Conservation (phyloP, 2,329 filamentous ascomycete genomes). For the Tolypocladium amazonense region DNA sequence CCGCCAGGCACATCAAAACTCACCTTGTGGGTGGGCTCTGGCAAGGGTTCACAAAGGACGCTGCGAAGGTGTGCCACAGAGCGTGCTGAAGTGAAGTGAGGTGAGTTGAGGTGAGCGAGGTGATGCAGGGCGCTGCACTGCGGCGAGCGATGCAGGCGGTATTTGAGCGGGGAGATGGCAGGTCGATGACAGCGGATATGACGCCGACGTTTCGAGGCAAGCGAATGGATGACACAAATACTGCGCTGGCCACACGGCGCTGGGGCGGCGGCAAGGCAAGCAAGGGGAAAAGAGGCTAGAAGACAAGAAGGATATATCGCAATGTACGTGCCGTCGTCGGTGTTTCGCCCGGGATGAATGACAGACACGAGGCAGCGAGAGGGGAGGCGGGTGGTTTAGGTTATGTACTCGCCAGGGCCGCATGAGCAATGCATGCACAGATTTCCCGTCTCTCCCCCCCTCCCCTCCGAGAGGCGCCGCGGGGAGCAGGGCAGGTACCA, state of each 20-base stretch:
- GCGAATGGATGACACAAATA: not conserved
- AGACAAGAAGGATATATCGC: not conserved
- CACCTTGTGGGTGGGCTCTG: not conserved
- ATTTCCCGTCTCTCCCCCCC: not conserved
- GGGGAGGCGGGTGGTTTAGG: not conserved
- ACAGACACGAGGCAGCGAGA: not conserved
- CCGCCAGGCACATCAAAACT: not conserved
- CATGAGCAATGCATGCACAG: not conserved
- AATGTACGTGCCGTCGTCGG: not conserved
- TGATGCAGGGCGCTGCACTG: not conserved
- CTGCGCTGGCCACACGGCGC: not conserved
- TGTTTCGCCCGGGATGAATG: not conserved
- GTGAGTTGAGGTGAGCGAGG: not conserved
- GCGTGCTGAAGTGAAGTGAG: not conserved
- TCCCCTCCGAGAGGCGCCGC: not conserved
- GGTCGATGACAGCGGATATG: not conserved
- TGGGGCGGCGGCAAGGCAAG: not conserved
- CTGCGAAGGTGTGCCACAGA: not conserved
- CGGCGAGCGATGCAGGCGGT: not conserved
- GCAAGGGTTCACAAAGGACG: not conserved
- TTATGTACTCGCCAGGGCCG: not conserved
- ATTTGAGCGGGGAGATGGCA: not conserved
- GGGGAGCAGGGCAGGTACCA: not conserved
- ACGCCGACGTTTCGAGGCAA: not conserved
- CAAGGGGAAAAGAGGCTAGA: not conserved